These are phyloP conservation scores for Annulohypoxylon stygium DNA, from an alignment of 495 filamentous ascomycete genomes.

Conservation along the genomic window DNA sequence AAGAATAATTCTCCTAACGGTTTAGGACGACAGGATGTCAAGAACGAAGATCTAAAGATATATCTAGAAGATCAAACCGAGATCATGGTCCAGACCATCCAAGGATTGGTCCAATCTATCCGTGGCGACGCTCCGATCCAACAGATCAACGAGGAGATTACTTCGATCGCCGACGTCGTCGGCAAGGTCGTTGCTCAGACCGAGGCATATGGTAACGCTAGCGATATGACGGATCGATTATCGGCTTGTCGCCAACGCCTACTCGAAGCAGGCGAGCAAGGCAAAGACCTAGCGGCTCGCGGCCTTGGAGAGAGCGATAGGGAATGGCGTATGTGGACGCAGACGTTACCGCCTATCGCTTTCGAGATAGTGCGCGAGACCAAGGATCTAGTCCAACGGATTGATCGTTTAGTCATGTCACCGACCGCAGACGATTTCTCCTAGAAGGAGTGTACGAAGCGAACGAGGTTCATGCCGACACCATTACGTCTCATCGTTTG, in stretches of 20 bases:
- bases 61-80: slow-evolving; percentile 90
- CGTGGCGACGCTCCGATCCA: slow-evolving; percentile 75
- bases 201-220: slow-evolving; percentile 69
- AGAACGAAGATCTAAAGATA: slow-evolving; percentile 79
- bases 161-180: slow-evolving; percentile 77
- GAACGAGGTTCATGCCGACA: slow-evolving; percentile 33
- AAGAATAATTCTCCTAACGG: slow-evolving; percentile 56
- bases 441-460: slow-evolving; percentile 41
- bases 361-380: slow-evolving; percentile 89
- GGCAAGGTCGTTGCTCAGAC: slow-evolving; percentile 76
- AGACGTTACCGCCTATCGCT: slow-evolving; percentile 82
- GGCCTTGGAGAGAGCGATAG: slow-evolving; percentile 61
- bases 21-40: slow-evolving; percentile 55
- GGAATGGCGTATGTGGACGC: slow-evolving; percentile 73
- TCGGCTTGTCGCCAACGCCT: slow-evolving; percentile 74
- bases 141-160: slow-evolving; percentile 77
- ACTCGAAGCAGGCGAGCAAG: slow-evolving; percentile 74
- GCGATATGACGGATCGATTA: slow-evolving; percentile 73
- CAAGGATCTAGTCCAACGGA: slow-evolving; percentile 73
- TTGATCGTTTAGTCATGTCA: slow-evolving; percentile 56
- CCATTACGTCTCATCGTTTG: slow-evolving; percentile 24
- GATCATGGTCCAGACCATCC: slow-evolving; percentile 82
- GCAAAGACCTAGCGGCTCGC: slow-evolving; percentile 65
- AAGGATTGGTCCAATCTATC: slow-evolving; percentile 82
- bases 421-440: slow-evolving; percentile 60